These are phyloP conservation scores for Hanseniaspora uvarum DNA, from an alignment of 1,139 yeast genomes.

Conservation along the genomic window DNA sequence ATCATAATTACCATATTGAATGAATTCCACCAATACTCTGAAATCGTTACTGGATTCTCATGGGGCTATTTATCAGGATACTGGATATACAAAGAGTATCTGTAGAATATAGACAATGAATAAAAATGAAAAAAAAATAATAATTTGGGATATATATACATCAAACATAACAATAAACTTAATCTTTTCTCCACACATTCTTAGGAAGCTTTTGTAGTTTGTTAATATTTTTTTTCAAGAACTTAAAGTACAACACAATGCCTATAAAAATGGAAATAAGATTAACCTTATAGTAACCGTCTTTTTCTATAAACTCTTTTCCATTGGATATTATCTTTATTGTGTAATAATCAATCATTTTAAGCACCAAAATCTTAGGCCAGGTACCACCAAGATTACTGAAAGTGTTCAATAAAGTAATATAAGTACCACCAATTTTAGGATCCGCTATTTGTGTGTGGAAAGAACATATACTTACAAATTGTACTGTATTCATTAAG, in stretches of 20 bases:
- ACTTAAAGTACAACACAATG: slow-evolving; percentile 48
- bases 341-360: slow-evolving; percentile 71
- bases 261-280: slow-evolving; percentile 62
- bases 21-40: slow-evolving; percentile 10
- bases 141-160: background rate
- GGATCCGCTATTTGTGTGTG: slow-evolving; percentile 96
- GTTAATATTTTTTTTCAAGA: slow-evolving; percentile 48
- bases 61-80: slow-evolving; percentile 15
- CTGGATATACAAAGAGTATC: slow-evolving; percentile 3
- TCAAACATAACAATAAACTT: background rate
- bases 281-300: slow-evolving; percentile 80
- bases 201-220: slow-evolving; percentile 32
- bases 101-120: background rate
- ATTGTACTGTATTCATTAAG: slow-evolving; percentile 89
- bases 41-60: slow-evolving; percentile 10
- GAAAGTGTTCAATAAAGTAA: slow-evolving; percentile 88
- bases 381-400: slow-evolving; percentile 95
- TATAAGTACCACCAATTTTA: slow-evolving; percentile 89
- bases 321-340: slow-evolving; percentile 35
- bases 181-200: slow-evolving; percentile 31
- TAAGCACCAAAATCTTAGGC: slow-evolving; percentile 76
- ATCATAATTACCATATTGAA: slow-evolving; percentile 13
- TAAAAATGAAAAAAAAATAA: background rate
- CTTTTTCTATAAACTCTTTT: slow-evolving; percentile 40
- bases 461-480: slow-evolving; percentile 88